These are phyloP conservation scores for Eimeria acervulina DNA, from an alignment of 169 alveolate species.

Conservation along the genomic window DNA sequence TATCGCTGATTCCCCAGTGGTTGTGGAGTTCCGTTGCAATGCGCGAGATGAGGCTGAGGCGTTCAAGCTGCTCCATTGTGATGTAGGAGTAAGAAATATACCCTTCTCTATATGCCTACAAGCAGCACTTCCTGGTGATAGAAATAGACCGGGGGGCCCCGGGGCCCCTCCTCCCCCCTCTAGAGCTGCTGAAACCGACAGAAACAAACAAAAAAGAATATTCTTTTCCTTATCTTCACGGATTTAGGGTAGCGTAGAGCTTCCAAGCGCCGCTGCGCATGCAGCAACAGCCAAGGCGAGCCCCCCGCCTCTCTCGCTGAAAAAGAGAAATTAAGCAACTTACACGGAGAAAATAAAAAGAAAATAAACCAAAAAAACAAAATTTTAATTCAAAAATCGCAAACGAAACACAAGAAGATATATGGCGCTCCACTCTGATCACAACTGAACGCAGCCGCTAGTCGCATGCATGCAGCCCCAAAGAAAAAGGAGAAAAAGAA, in stretches of 20 bases:
- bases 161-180: neutral
- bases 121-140: neutral
- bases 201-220: neutral
- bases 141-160: neutral
- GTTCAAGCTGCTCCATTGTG: constrained; percentile 83
- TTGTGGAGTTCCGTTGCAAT: constrained; percentile 83
- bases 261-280: no score
- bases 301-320: no score
- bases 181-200: neutral
- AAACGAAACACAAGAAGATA: no score
- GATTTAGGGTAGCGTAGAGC: neutral
- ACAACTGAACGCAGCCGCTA: neutral
- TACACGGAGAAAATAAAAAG: no score
- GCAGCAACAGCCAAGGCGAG: no score
- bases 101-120: no score
- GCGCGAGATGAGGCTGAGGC: constrained; percentile 80
- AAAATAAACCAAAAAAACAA: no score
- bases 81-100: no score
- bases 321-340: neutral
- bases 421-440: neutral
- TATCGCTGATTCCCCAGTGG: constrained; percentile 84
- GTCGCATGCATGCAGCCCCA: constrained; percentile 55
- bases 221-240: neutral
- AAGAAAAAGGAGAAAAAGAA: neutral
- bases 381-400: no score